Evolutionary conservation across 805 yeast genomes (phyloP).

Genomic region (Yarrowia bubula): DNA sequence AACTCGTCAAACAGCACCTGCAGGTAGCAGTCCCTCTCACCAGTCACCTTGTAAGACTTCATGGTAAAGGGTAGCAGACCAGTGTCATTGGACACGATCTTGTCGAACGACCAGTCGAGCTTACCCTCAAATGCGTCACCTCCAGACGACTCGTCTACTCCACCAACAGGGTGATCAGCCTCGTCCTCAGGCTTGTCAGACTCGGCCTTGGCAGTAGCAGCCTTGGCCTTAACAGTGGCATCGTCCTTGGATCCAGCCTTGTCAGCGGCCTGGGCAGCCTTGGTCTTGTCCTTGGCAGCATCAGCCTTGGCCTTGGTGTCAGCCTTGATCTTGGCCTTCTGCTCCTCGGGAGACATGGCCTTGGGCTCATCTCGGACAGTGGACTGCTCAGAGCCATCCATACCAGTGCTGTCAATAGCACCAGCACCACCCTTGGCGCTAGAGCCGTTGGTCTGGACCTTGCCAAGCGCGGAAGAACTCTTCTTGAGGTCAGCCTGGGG

Average conservation of each 20-base stretch:
- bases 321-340: slow-evolving; percentile 38
- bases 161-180: slow-evolving; percentile 31
- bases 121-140: slow-evolving; percentile 48
- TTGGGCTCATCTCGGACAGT: background rate
- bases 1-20: slow-evolving; percentile 76
- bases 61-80: slow-evolving; percentile 78
- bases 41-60: slow-evolving; percentile 51
- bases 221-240: slow-evolving; percentile 28
- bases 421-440: background rate
- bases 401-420: background rate
- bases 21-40: slow-evolving; percentile 58
- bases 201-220: slow-evolving; percentile 27
- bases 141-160: slow-evolving; percentile 40
- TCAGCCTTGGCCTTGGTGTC: slow-evolving; percentile 35
- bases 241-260: slow-evolving; percentile 42
- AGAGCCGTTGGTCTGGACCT: background rate
- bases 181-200: slow-evolving; percentile 34
- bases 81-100: slow-evolving; percentile 56
- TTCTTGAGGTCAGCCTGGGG: slow-evolving; percentile 28
- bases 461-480: slow-evolving; percentile 26
- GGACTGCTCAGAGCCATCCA: background rate
- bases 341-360: slow-evolving; percentile 33
- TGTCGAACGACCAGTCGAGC: slow-evolving; percentile 41
- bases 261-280: slow-evolving; percentile 43
- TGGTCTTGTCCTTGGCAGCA: slow-evolving; percentile 36